A percentile compares a stretch with the other conserved stretches of the same genome.
Conservation (phyloP, 805 yeast genomes). For the Blastobotrys parvus region DNA sequence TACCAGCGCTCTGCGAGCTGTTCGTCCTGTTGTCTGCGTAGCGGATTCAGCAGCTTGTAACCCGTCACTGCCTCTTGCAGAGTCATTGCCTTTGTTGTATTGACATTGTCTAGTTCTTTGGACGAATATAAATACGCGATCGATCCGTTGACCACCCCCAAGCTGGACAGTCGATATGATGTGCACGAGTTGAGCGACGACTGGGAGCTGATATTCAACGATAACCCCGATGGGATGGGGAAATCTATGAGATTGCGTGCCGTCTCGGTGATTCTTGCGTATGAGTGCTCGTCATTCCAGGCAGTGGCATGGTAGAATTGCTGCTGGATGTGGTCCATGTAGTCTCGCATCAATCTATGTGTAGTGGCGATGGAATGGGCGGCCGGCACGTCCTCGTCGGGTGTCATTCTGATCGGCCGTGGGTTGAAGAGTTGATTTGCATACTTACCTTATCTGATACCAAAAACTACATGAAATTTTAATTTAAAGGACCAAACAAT, state of each 20-base stretch:
- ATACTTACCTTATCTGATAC: too few relatives aligned
- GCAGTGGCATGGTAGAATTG: slow-evolving; percentile 60
- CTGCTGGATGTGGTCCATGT: slow-evolving; percentile 79
- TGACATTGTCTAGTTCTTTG: slow-evolving; percentile 41
- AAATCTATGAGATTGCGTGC: slow-evolving; percentile 66
- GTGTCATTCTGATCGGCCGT: too few relatives aligned
- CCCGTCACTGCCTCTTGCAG: slow-evolving; percentile 66
- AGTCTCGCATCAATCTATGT: slow-evolving; percentile 56
- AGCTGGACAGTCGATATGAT: slow-evolving; percentile 59
- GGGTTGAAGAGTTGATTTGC: too few relatives aligned
- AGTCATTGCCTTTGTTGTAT: slow-evolving; percentile 43
- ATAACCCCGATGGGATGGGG: slow-evolving; percentile 56
- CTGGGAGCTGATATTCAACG: slow-evolving; percentile 59
- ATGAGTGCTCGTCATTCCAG: slow-evolving; percentile 76
- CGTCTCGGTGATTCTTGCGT: slow-evolving; percentile 66
- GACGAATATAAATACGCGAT: slow-evolving; percentile 74
- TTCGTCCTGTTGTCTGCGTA: slow-evolving; percentile 19
- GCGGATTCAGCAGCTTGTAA: slow-evolving; percentile 50
- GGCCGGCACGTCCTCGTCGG: too few relatives aligned
- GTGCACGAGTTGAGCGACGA: slow-evolving; percentile 64
- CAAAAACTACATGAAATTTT: too few relatives aligned
- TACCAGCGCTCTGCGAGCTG: slow-evolving; percentile 23
- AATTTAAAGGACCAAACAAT: too few relatives aligned
- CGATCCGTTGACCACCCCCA: slow-evolving; percentile 66
- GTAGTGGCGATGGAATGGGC: too few relatives aligned